These are phyloP conservation scores for Mychonastes homosphaera DNA, from an alignment of 139 green algal species.

Conservation along the genomic window DNA sequence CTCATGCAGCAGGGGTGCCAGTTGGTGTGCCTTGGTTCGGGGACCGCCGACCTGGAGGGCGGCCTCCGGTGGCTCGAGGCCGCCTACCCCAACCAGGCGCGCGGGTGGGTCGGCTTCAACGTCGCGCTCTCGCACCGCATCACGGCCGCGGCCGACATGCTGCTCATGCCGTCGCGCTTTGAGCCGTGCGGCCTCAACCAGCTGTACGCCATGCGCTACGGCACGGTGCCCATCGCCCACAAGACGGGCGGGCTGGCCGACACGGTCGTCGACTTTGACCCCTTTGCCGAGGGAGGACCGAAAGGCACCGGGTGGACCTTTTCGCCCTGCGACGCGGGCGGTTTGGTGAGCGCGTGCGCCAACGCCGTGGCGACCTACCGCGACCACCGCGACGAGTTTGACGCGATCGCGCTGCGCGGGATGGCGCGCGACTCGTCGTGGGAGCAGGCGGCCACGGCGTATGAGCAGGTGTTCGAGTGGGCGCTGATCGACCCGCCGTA, in stretches of 20 bases:
- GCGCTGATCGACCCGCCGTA: conserved; percentile 24
- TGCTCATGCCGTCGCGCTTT: conserved; percentile 69
- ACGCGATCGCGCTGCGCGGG: conserved; percentile 48
- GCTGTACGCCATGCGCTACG: conserved; percentile 69
- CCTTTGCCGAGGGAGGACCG: conserved; percentile 23
- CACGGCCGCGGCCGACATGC: conserved; percentile 62
- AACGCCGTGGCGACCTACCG: conserved; percentile 42
- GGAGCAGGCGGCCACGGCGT: conserved; percentile 62
- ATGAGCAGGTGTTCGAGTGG: conserved; percentile 58
- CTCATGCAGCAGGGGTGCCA: conserved; percentile 46
- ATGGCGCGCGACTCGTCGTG: conserved; percentile 71
- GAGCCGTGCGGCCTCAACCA: conserved; percentile 67
- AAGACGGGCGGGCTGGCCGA: conserved; percentile 49
- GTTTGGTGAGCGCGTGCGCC: conserved; percentile 39
- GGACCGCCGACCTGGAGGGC: conserved; percentile 60
- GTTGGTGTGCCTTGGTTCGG: conserved; percentile 69
- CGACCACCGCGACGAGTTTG: conserved; percentile 43
- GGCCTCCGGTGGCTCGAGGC: conserved; percentile 55
- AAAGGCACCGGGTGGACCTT: conserved; percentile 62
- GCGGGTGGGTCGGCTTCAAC: conserved; percentile 86
- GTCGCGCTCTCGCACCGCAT: conserved; percentile 68
- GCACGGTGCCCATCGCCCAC: conserved; percentile 63
- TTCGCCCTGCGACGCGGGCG: conserved; percentile 37
- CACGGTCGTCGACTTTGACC: conserved; percentile 54
- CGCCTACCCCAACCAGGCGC: conserved; percentile 46